Conservation (phyloP, 306 rosid genomes). For the Begonia loranthoides region DNA sequence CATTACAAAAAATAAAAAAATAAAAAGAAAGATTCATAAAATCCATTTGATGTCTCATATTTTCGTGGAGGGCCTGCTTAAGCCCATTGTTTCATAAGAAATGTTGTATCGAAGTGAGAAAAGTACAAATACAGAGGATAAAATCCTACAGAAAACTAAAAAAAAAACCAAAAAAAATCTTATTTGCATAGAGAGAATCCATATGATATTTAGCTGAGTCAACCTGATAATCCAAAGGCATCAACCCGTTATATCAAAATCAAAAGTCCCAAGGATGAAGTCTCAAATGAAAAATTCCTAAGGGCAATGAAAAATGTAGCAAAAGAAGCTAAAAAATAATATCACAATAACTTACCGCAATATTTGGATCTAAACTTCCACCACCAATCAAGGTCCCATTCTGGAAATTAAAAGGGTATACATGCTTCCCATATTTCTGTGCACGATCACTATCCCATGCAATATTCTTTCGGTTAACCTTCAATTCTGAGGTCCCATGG, state of each 20-base stretch:
- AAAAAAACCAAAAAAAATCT: too few species aligned
- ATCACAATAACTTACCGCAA: slow-evolving; percentile 54
- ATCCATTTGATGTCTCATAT: too few species aligned
- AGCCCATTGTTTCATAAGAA: too few species aligned
- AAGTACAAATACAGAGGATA: too few species aligned
- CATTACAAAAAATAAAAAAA: too few species aligned
- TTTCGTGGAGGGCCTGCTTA: too few species aligned
- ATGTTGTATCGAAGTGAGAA: too few species aligned
- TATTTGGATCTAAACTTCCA: slow-evolving; percentile 51
- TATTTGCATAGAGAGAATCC: background rate
- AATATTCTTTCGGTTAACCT: slow-evolving; percentile 69
- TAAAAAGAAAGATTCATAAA: too few species aligned
- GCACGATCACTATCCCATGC: slow-evolving; percentile 94
- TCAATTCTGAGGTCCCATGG: slow-evolving; percentile 55
- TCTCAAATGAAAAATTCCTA: background rate
- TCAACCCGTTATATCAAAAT: background rate
- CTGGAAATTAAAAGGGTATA: slow-evolving; percentile 90
- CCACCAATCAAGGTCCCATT: slow-evolving; percentile 85
- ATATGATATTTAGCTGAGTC: background rate
- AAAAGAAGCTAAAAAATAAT: slow-evolving; percentile 4
- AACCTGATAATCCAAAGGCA: background rate
- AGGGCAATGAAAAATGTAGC: background rate
- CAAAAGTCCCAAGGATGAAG: background rate
- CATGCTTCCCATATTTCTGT: slow-evolving; percentile 77
- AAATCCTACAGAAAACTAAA: too few species aligned